These are phyloP conservation scores for Penicillium griseofulvum DNA, from an alignment of 2,329 filamentous ascomycete genomes.

Conservation along the genomic window DNA sequence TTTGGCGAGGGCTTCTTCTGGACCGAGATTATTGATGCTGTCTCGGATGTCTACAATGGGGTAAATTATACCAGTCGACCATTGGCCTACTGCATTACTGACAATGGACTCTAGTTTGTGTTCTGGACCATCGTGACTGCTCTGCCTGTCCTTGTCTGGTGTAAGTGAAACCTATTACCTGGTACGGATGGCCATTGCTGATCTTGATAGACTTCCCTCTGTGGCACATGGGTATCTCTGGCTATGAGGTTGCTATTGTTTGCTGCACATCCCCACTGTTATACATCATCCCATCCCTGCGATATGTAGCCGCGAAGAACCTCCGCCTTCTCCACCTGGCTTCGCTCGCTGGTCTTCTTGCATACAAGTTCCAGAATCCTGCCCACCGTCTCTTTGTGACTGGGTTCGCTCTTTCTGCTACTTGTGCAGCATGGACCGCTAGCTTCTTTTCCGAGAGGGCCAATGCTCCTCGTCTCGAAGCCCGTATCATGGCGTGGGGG, in stretches of 20 bases:
- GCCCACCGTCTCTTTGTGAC: slow-evolving; percentile 75
- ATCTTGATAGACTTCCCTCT: slow-evolving; percentile 74
- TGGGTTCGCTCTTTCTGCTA: slow-evolving; percentile 74
- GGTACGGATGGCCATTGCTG: slow-evolving; percentile 8
- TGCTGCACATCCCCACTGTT: slow-evolving; percentile 76
- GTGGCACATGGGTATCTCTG: slow-evolving; percentile 98
- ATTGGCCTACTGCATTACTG: slow-evolving; percentile 16
- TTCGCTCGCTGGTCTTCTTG: slow-evolving; percentile 73
- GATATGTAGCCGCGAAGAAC: slow-evolving; percentile 66
- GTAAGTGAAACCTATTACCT: slow-evolving; percentile 53
- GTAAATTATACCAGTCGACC: slow-evolving; percentile 49
- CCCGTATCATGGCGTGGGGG: slow-evolving; percentile 74
- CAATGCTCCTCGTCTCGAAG: slow-evolving; percentile 73
- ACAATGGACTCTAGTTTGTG: slow-evolving; percentile 62
- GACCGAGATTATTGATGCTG: slow-evolving; percentile 72
- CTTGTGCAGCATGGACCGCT: slow-evolving; percentile 79
- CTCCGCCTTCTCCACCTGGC: slow-evolving; percentile 70
- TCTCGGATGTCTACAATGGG: slow-evolving; percentile 87
- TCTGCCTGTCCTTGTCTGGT: slow-evolving; percentile 88
- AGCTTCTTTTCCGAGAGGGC: slow-evolving; percentile 75
- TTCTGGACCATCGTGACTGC: slow-evolving; percentile 96
- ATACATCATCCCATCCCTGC: slow-evolving; percentile 67
- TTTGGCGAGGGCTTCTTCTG: slow-evolving; percentile 71
- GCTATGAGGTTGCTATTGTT: slow-evolving; percentile 89
- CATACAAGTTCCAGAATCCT: slow-evolving; percentile 73